Base-by-base conservation (phyloP, 1,284 basidiomycete genomes). In the Sphagnurus paluster region DNA sequence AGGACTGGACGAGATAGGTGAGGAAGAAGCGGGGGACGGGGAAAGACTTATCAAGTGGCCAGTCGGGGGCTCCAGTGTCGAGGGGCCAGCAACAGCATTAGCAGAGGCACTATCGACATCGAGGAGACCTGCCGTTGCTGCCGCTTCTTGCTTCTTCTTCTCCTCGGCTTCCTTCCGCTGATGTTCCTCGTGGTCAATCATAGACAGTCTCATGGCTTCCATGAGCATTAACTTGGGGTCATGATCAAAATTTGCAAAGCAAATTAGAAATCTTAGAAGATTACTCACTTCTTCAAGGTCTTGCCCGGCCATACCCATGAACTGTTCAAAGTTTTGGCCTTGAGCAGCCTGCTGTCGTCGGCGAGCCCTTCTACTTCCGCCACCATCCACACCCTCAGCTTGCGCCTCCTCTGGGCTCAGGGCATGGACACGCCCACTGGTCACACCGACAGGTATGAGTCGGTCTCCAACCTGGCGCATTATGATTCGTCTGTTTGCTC, bases 401-500 rank as follows among this genome's bases (percentile, higher is more conserved):
- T 60, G 67, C 24, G 74, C 79, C 53, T 84, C 84, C 41, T 80
- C 70, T 9, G 80, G 67, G 38, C 68, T 74, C 21, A 90, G 65
- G 34, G 85, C 66, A 59, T 89, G 87, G 49, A 90, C 75, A 29
- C 87, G 75, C 55, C 89, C 78, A 63, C 85, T 88, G 33, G 93
- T 96, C 51, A 98, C 91, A 20, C 96, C 96, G 26, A 99, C 90
- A 17, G 96, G 96, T 44, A 99, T 91, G 36, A 99, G 84, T 13
- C 94, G 82, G 65, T 98, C 97, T 36, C 97, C 97, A 17, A 98
- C 93, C 66, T 98, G 94, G 36, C 97, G 86, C 93, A 99, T 98
- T 46, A 99, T 90, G 62, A 99, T 97, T 28, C 97, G 80, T 56
- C 96, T 79, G 61, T 97, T 96, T 13, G 97, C 96, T 38, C 93